phyloP scores from a whole-genome alignment of 2,329 filamentous ascomycete species.

The Sporothrix brasiliensis region DNA sequence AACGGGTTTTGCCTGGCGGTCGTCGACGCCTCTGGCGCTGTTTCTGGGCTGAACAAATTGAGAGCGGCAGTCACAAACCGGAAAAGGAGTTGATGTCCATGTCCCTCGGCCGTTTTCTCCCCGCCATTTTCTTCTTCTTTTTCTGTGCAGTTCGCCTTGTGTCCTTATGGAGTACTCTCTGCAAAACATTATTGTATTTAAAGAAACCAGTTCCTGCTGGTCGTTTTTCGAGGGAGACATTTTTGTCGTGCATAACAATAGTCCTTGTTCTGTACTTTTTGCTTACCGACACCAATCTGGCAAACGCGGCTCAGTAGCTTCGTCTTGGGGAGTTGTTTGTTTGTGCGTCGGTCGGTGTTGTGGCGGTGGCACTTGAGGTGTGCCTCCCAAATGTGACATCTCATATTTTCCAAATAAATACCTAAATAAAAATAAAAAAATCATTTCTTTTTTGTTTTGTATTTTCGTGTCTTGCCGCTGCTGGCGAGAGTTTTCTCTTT shows the following conservation, averaged over 20 bases:
- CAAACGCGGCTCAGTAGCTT: background rate
- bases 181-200: background rate
- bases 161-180: background rate
- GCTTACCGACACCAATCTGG: background rate
- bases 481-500: background rate
- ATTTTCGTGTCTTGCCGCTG: background rate
- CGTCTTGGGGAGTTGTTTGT: background rate
- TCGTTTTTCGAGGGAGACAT: background rate
- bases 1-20: background rate
- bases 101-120: background rate
- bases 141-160: background rate
- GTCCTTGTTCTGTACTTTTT: background rate
- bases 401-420: background rate
- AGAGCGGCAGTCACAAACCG: background rate
- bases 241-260: no score
- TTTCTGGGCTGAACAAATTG: conserved; percentile 11
- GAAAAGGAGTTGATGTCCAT: background rate
- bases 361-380: background rate
- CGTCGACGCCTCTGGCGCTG: background rate
- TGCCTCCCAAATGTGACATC: conserved; percentile 1
- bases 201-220: background rate
- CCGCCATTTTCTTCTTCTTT: conserved; percentile 2
- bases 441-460: no score
- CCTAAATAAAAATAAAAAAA: background rate
- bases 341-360: conserved; percentile 4